phyloP scores from a whole-genome alignment of 805 yeast species.

The Pichia nakasei region DNA sequence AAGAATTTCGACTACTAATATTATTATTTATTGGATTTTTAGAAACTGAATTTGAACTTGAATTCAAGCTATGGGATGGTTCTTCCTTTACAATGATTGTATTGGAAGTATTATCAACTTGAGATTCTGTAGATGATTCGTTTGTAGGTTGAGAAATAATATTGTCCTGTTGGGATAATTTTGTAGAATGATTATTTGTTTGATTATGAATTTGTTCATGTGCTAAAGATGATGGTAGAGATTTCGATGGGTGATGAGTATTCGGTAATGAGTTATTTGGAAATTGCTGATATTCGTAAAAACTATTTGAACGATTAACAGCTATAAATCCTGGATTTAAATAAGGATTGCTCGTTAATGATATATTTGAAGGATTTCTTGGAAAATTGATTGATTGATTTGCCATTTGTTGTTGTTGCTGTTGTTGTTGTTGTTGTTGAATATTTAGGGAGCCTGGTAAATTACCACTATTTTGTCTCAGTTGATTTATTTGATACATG shows the following conservation, averaged over 20 bases:
- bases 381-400: slow-evolving; percentile 3
- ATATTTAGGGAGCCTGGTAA: background rate
- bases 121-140: too few relatives aligned
- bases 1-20: too few relatives aligned
- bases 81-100: too few relatives aligned
- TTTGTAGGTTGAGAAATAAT: too few relatives aligned
- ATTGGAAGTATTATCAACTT: too few relatives aligned
- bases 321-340: slow-evolving; percentile 1
- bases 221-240: too few relatives aligned
- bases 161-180: too few relatives aligned
- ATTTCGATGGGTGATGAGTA: too few relatives aligned
- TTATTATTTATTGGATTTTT: background rate
- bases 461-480: background rate
- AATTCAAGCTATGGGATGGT: too few relatives aligned
- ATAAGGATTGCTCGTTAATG: slow-evolving; percentile 14
- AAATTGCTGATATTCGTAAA: slow-evolving; percentile 1
- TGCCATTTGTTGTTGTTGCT: background rate
- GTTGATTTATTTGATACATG: background rate
- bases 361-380: slow-evolving; percentile 14
- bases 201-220: too few relatives aligned
- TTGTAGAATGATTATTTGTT: too few relatives aligned
- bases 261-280: slow-evolving; percentile 5
- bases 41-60: background rate
- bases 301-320: background rate
- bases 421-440: too few relatives aligned